Conservation (phyloP, 163 green algal genomes). For the Scenedesmus sp. region DNA sequence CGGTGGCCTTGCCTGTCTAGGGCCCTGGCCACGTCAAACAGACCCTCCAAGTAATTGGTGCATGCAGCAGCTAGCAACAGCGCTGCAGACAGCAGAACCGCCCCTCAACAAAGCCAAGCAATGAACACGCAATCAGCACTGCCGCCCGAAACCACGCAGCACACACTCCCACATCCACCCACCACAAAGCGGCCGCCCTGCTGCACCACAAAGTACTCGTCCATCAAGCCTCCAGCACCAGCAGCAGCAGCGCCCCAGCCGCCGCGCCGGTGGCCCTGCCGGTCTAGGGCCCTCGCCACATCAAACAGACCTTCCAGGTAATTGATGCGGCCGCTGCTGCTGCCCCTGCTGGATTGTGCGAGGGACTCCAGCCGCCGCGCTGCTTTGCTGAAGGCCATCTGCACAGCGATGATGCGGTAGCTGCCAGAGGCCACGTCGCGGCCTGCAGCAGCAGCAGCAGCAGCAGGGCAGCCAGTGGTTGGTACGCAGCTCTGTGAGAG, state of each 20-base stretch:
- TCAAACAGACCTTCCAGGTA: slow-evolving; percentile 48
- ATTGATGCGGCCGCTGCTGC: slow-evolving; percentile 46
- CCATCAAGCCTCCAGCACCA: not conserved
- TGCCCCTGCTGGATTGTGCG: slow-evolving; percentile 38
- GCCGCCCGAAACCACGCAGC: not conserved
- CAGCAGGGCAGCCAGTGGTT: not conserved
- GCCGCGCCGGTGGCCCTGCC: not conserved
- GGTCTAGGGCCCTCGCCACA: slow-evolving; percentile 22
- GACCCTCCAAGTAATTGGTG: slow-evolving; percentile 49
- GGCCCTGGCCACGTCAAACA: slow-evolving; percentile 40
- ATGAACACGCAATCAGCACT: too few relatives aligned
- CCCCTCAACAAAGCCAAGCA: not conserved
- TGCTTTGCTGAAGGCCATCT: slow-evolving; percentile 57
- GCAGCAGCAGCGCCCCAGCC: not conserved
- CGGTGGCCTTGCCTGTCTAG: slow-evolving; percentile 3
- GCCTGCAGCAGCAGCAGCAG: slow-evolving; percentile 47
- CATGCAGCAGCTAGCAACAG: not conserved
- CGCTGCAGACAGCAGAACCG: not conserved
- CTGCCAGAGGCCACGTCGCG: slow-evolving; percentile 68
- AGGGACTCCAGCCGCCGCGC: slow-evolving; percentile 66
- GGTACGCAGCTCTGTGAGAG: too few relatives aligned
- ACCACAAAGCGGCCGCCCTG: slow-evolving; percentile 13
- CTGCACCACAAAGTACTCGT: slow-evolving; percentile 30
- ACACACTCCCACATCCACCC: not conserved
- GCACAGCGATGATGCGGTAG: slow-evolving; percentile 63